These are phyloP conservation scores for Copromyces sp. DNA, from an alignment of 495 filamentous ascomycete species.

Conservation along the genomic window DNA sequence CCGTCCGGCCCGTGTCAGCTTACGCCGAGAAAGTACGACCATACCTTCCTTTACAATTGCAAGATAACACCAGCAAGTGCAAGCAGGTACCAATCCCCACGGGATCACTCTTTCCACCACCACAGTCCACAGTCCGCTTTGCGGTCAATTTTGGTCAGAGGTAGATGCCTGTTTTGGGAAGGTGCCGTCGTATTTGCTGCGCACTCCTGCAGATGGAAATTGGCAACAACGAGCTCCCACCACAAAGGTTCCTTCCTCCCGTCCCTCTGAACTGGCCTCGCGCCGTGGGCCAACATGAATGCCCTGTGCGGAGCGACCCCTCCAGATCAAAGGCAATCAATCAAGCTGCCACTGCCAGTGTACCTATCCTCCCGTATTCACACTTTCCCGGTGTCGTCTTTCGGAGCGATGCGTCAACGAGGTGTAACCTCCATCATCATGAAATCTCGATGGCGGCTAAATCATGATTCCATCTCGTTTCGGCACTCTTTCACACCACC, in stretches of 20 bases:
- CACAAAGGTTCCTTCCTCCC: neutral
- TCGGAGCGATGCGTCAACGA: neutral
- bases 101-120: neutral
- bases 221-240: neutral
- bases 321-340: too few species aligned
- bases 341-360: too few species aligned
- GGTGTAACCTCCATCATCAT: neutral
- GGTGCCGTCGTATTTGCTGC: neutral
- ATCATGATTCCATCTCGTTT: neutral
- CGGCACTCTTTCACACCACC: neutral
- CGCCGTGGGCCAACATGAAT: too few species aligned
- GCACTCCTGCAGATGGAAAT: neutral
- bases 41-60: neutral
- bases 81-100: neutral
- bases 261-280: neutral
- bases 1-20: neutral
- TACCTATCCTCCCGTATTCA: neutral
- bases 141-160: neutral
- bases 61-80: neutral
- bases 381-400: neutral
- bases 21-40: neutral
- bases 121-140: neutral
- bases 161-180: neutral
- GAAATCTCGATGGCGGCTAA: neutral
- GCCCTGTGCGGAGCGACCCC: too few species aligned